phyloP scores from a whole-genome alignment of 371 early-diverging fungal genomes.

The Mucor velutinosus region DNA sequence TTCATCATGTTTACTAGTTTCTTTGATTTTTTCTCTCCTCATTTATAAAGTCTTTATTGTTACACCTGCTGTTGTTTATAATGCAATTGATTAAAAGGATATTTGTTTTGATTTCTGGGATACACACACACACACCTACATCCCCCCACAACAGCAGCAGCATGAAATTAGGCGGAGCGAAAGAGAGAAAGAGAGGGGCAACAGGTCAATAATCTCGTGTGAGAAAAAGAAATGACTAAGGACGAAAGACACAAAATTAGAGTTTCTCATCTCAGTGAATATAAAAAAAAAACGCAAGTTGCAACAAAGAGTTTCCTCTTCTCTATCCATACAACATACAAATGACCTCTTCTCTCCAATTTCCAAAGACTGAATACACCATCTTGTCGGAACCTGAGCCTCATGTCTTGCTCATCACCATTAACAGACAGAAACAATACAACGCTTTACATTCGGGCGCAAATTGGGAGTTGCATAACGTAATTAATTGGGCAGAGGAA shows the following conservation, averaged over 20 bases:
- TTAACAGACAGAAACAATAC: conserved; percentile 46
- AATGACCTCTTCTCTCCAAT: conserved; percentile 10
- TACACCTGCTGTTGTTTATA: not conserved
- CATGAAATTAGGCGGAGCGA: not conserved
- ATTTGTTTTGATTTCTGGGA: not conserved
- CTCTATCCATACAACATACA: not conserved
- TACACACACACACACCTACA: not conserved
- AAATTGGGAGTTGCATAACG: conserved; percentile 40
- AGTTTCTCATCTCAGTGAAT: not conserved
- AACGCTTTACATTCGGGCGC: conserved; percentile 49
- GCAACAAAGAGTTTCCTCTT: not conserved
- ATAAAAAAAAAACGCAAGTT: not conserved
- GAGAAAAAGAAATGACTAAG: conserved; percentile 11
- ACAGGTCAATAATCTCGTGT: not conserved
- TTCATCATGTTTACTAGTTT: not conserved
- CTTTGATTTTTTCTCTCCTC: not conserved
- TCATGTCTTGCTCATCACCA: conserved; percentile 48
- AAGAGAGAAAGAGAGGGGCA: too few relatives aligned
- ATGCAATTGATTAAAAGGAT: not conserved
- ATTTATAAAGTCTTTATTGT: not conserved
- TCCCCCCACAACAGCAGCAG: too few relatives aligned
- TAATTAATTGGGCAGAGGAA: conserved; percentile 53
- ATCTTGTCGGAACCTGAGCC: conserved; percentile 39
- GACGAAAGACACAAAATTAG: not conserved
- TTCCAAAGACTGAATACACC: conserved; percentile 38